Base-by-base conservation (phyloP, 495 filamentous ascomycete genomes). In the Penicillium macrosclerotiorum region DNA sequence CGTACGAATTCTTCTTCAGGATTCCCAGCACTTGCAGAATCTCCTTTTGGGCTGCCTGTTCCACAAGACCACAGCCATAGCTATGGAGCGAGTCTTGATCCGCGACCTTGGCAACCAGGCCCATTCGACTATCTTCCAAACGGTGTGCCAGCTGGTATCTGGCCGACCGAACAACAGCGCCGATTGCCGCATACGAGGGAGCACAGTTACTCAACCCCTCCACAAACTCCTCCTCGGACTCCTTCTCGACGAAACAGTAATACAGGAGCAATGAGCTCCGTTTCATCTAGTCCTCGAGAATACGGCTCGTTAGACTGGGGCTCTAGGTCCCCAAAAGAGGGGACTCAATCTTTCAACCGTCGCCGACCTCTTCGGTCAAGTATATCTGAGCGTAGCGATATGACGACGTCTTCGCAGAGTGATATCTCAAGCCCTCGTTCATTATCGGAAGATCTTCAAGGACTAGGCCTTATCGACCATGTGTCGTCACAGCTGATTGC, bases 361-460 rank as follows among this genome's bases (percentile, higher is more conserved):
- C 39, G 30, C 27, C 19, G 20, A 24, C 12, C 35, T 3, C 31
- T 22, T n/a, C 19, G 27, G 9, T 18, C 27, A 14, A 37, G 31
- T 8, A 29, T 42, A 2, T 54, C 46, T 14, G 36, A 46, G 22
- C 17, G 18, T 11, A 46, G 32, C 30, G 42, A 42, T 13, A 12
- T 16, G 24, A 47, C 42, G 6, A 14, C 2, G 23, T 42, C 32
- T 3, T 37, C 30, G 3, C 5, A 5, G 12, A 54, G 47, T 27
- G 42, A 51, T 22, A 5, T 27, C 25, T 42, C 26, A 11, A 38
- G 16, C 18, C 25, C 1, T 6, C 12, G 3, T 4, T 26, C 14
- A 11, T 32, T 13, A 1, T 16, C 19, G 12, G 18, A 33, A 2
- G 47, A 51, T 27, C 11, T 42, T 8, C 43, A 42, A 9, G 43